Percentiles rank a stretch among this genome's conserved stretches.
phyloP scores from a whole-genome alignment of 1,284 basidiomycete genomes.

The Schizophyllum commune region DNA sequence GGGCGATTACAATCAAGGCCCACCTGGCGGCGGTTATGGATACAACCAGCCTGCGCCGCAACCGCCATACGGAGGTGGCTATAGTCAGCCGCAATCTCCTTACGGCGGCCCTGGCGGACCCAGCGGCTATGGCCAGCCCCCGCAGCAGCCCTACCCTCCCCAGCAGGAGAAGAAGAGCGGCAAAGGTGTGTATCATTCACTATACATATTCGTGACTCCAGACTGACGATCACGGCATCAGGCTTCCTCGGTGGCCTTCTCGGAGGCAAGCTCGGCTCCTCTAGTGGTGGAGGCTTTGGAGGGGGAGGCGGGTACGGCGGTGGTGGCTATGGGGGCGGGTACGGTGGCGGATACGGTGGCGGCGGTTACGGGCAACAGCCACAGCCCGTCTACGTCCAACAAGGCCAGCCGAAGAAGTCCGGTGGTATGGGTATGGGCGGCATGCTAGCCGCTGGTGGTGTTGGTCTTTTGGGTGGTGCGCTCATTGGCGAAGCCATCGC shows the following conservation, averaged over 20 bases:
- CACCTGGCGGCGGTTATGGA: slow-evolving; percentile 18
- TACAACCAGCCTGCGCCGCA: slow-evolving; percentile 7
- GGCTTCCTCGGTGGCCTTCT: slow-evolving; percentile 10
- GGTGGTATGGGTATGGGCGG: slow-evolving; percentile 35
- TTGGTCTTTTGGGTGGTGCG: slow-evolving; percentile 50
- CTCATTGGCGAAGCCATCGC: slow-evolving; percentile 43
- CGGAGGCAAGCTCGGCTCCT: slow-evolving; percentile 22
- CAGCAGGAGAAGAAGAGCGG: slow-evolving; percentile 14
- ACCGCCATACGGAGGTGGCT: background rate
- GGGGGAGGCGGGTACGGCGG: slow-evolving; percentile 7
- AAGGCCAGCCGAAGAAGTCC: slow-evolving; percentile 29
- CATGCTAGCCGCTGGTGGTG: slow-evolving; percentile 39
- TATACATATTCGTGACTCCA: background rate
- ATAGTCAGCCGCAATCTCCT: background rate
- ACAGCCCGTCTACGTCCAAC: slow-evolving; percentile 24
- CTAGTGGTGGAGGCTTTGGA: background rate
- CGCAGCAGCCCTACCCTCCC: slow-evolving; percentile 2
- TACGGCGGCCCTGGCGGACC: background rate
- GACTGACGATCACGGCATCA: background rate
- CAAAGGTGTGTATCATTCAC: slow-evolving; percentile 14
- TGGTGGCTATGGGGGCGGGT: slow-evolving; percentile 1
- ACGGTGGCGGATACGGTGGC: background rate
- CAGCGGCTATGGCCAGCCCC: background rate
- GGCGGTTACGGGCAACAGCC: slow-evolving; percentile 12
- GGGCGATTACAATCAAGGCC: slow-evolving; percentile 11